Percentiles rank a stretch among this genome's conserved stretches.
Conservation (phyloP, 225 moss, liverwort and hornwort species). For the Physcomitrellopsis africana region DNA sequence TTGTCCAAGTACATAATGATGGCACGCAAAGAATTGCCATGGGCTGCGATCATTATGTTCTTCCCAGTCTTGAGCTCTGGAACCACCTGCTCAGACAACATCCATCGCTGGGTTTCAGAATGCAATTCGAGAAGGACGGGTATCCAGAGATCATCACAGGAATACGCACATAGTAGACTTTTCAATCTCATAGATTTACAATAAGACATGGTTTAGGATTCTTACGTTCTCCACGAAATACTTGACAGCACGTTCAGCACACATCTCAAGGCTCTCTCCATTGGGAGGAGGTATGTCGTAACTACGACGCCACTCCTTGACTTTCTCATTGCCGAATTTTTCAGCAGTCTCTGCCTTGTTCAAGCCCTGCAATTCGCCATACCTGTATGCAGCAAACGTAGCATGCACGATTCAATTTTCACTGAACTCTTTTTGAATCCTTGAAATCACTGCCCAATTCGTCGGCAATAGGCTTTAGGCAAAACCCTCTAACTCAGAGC, state of each 20-base stretch:
- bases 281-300: conserved; percentile 91
- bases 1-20: conserved; percentile 97
- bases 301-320: conserved; percentile 88
- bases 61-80: conserved; percentile 82
- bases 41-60: conserved; percentile 92
- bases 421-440: background rate
- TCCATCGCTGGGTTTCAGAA: conserved; percentile 8
- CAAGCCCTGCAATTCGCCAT: conserved; percentile 91
- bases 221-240: conserved; percentile 75
- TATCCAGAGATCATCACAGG: background rate
- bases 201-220: background rate
- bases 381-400: conserved; percentile 41
- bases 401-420: background rate
- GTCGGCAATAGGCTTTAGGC: background rate
- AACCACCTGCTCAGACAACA: conserved; percentile 63
- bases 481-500: background rate
- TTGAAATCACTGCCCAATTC: background rate
- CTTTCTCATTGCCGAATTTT: conserved; percentile 80
- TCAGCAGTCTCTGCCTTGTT: conserved; percentile 97
- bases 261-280: conserved; percentile 91
- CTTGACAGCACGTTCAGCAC: conserved; percentile 89
- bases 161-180: background rate
- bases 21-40: conserved; percentile 87
- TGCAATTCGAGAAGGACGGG: background rate
- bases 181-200: no score